These are phyloP conservation scores for Taphrina sp. DNA, from an alignment of 1,139 yeast species.

Conservation along the genomic window DNA sequence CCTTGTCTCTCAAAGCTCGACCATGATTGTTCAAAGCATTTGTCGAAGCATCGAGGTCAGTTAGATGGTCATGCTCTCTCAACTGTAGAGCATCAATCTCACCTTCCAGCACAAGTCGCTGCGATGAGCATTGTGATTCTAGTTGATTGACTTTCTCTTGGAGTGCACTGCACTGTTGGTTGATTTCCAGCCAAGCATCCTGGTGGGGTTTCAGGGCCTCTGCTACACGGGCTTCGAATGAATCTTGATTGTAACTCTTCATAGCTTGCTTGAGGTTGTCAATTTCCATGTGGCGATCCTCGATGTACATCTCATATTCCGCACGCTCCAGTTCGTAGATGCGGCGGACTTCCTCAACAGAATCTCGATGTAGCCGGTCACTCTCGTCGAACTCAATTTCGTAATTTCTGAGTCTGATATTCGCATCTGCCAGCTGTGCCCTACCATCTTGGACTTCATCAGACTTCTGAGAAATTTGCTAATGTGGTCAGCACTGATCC, in stretches of 20 bases:
- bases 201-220: conserved; percentile 23
- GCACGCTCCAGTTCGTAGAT: conserved; percentile 17
- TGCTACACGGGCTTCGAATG: conserved; percentile 15
- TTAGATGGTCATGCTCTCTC: not conserved
- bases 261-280: conserved; percentile 14
- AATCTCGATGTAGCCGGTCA: conserved; percentile 12
- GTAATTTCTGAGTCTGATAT: not conserved
- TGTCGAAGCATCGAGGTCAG: not conserved
- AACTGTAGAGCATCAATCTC: not conserved
- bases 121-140: not conserved
- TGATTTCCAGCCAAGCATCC: conserved; percentile 21
- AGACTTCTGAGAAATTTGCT: conserved; percentile 2
- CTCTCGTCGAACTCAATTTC: conserved; percentile 9
- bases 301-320: conserved; percentile 24
- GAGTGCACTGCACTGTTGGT: conserved; percentile 3
- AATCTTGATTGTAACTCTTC: conserved; percentile 11
- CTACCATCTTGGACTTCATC: conserved; percentile 8
- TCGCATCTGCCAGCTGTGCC: conserved; percentile 4
- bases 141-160: not conserved
- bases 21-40: not conserved
- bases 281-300: conserved; percentile 26
- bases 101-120: not conserved
- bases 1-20: no score
- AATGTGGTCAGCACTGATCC: not conserved
- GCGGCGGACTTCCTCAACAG: conserved; percentile 10